A percentile compares a stretch with the other conserved stretches of the same genome.
These are phyloP conservation scores for Neurospora sp. DNA, from an alignment of 2,329 filamentous ascomycete genomes.

Conservation along the genomic window DNA sequence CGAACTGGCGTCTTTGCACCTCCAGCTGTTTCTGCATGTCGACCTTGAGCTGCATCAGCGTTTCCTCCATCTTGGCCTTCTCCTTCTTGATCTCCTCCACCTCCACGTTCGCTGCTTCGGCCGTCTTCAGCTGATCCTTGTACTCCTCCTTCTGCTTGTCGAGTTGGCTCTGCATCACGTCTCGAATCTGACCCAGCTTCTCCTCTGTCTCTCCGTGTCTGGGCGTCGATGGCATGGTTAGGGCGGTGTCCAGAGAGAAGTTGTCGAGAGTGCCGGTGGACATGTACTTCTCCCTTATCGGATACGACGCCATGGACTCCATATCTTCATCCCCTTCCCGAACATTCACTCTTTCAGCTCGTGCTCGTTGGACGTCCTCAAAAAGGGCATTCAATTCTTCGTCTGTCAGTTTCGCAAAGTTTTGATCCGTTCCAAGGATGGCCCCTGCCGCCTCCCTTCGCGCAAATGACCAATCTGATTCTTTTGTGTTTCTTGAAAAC, in stretches of 20 bases:
- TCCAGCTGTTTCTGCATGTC: conserved; percentile 84
- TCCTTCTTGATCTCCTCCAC: conserved; percentile 77
- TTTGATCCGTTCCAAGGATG: conserved; percentile 82
- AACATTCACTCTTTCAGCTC: conserved; percentile 62
- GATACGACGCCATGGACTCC: conserved; percentile 82
- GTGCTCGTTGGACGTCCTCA: conserved; percentile 82
- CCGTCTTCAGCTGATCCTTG: conserved; percentile 64
- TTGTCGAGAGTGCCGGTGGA: conserved; percentile 93
- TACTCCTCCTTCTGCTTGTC: conserved; percentile 80
- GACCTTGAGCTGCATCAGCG: conserved; percentile 65
- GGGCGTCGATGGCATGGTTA: conserved; percentile 92
- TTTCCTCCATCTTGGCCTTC: conserved; percentile 77
- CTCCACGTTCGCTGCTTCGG: conserved; percentile 66
- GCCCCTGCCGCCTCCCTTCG: conserved; percentile 87
- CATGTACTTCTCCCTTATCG: conserved; percentile 86
- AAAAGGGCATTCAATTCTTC: conserved; percentile 91
- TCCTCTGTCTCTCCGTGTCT: conserved; percentile 69
- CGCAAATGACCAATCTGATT: conserved; percentile 92
- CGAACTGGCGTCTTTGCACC: conserved; percentile 74
- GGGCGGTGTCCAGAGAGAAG: conserved; percentile 84
- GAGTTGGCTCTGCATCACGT: conserved; percentile 75
- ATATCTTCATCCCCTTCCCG: conserved; percentile 81
- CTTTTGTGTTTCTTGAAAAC: conserved; percentile 53
- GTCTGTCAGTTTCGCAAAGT: conserved; percentile 80
- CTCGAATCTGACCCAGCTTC: conserved; percentile 60